A percentile compares a stretch with the other conserved stretches of the same genome.
These are phyloP conservation scores for Kluyveromyces dobzhanskii DNA, from an alignment of 805 yeast genomes.

Conservation along the genomic window DNA sequence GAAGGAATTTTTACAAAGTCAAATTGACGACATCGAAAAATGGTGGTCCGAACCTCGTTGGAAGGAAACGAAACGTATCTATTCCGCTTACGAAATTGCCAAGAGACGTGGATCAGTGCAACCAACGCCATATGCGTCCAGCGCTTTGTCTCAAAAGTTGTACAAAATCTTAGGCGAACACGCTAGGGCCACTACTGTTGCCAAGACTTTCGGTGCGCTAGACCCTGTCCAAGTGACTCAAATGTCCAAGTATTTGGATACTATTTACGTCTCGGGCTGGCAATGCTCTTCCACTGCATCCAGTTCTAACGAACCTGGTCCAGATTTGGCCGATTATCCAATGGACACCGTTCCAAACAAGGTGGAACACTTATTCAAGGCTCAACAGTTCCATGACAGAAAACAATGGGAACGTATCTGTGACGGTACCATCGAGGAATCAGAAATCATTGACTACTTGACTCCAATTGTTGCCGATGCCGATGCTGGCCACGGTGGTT, in stretches of 20 bases:
- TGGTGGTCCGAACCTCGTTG: slow-evolving; percentile 97
- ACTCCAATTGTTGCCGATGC: slow-evolving; percentile 97
- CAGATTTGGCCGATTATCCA: slow-evolving; percentile 97
- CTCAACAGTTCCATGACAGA: slow-evolving; percentile 94
- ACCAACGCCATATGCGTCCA: slow-evolving; percentile 61
- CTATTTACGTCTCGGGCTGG: slow-evolving; percentile 96
- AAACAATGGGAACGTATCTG: slow-evolving; percentile 80
- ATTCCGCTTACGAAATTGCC: slow-evolving; percentile 83
- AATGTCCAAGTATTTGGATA: slow-evolving; percentile 92
- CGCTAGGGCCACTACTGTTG: slow-evolving; percentile 39
- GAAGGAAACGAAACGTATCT: slow-evolving; percentile 79
- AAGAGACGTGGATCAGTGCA: slow-evolving; percentile 76
- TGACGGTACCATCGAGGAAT: slow-evolving; percentile 43
- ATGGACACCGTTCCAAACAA: slow-evolving; percentile 98
- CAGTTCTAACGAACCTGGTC: slow-evolving; percentile 94
- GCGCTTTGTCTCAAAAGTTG: slow-evolving; percentile 74
- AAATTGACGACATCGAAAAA: slow-evolving; percentile 45
- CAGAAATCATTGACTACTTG: slow-evolving; percentile 78
- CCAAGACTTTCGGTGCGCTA: slow-evolving; percentile 90
- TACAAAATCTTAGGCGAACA: slow-evolving; percentile 64
- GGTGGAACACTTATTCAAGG: slow-evolving; percentile 94
- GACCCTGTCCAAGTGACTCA: slow-evolving; percentile 94
- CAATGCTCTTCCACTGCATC: slow-evolving; percentile 98
- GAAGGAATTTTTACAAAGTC: slow-evolving; percentile 11
- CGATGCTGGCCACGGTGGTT: slow-evolving; percentile 98